Conservation (phyloP, 768 basidiomycete genomes). For the Boletus coccyginus region DNA sequence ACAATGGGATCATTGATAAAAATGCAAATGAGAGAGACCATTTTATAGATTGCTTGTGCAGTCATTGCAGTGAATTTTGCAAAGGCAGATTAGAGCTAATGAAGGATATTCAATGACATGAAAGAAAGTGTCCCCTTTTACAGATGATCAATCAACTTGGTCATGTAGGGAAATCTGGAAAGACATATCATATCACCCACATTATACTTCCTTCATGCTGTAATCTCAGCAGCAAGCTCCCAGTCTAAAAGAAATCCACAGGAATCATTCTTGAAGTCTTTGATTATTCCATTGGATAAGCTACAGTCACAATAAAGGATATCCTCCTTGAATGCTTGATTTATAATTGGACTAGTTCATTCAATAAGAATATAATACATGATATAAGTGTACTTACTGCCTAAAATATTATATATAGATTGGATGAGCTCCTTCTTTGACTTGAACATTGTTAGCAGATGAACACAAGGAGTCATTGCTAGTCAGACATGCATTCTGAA, state of each 20-base stretch:
- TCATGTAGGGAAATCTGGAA: no score
- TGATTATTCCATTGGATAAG: not conserved
- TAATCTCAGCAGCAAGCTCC: not conserved
- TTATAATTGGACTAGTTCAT: no score
- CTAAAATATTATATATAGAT: not conserved
- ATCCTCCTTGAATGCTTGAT: not conserved
- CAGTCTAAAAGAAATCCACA: not conserved
- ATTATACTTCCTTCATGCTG: not conserved
- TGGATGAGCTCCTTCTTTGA: not conserved
- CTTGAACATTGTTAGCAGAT: not conserved
- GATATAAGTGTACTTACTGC: not conserved
- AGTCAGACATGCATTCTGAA: not conserved
- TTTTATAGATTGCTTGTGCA: no score
- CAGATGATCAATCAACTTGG: no score
- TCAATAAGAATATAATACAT: not conserved
- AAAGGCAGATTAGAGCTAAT: not conserved
- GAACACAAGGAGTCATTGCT: not conserved
- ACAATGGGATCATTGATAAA: no score
- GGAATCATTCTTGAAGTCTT: not conserved
- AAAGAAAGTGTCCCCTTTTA: not conserved
- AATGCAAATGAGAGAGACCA: no score
- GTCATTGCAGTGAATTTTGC: no score
- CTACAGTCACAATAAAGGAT: not conserved
- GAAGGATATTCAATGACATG: not conserved
- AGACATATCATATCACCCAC: not conserved